A percentile compares a stretch with the other conserved stretches of the same genome.
phyloP scores from a whole-genome alignment of 2,329 filamentous ascomycete genomes.

The Colletotrichum trifolii region DNA sequence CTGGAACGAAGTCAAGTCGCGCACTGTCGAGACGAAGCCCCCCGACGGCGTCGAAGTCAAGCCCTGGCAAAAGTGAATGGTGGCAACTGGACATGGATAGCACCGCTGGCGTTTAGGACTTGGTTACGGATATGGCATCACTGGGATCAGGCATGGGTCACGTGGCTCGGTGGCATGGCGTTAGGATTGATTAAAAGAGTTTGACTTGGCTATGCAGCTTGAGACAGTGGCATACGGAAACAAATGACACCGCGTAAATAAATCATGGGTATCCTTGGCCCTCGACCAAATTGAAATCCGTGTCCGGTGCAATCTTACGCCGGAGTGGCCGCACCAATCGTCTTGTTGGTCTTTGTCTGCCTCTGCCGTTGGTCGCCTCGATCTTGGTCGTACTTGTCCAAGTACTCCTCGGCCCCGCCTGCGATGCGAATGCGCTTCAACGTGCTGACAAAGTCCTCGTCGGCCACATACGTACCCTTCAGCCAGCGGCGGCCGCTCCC shows the following conservation, averaged over 20 bases:
- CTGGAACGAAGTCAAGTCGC: constrained; percentile 83
- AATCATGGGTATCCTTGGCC: no score
- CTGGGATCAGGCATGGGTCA: not conserved
- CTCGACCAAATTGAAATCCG: no score
- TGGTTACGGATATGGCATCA: constrained; percentile 1
- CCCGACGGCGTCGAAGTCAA: constrained; percentile 83
- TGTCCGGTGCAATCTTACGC: no score
- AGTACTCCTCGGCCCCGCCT: no score
- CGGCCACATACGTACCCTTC: constrained; percentile 84
- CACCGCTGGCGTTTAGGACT: constrained; percentile 5
- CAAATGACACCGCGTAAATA: no score
- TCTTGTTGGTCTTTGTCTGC: no score
- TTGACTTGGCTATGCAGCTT: no score
- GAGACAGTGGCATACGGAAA: no score
- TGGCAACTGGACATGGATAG: not conserved
- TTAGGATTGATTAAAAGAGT: constrained; percentile 10
- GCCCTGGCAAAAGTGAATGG: constrained; percentile 64
- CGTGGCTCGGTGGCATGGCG: constrained; percentile 10
- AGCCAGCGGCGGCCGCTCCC: constrained; percentile 79
- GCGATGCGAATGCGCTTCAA: not conserved
- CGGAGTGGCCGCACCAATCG: no score
- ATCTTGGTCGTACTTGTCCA: no score
- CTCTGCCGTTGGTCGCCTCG: no score
- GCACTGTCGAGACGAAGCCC: constrained; percentile 76
- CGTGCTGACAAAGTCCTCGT: constrained; percentile 55